Percentiles rank a stretch among this genome's conserved stretches.
Evolutionary conservation across 768 basidiomycete species (phyloP).

Genomic region (Lactifluus hygrophoroides): DNA sequence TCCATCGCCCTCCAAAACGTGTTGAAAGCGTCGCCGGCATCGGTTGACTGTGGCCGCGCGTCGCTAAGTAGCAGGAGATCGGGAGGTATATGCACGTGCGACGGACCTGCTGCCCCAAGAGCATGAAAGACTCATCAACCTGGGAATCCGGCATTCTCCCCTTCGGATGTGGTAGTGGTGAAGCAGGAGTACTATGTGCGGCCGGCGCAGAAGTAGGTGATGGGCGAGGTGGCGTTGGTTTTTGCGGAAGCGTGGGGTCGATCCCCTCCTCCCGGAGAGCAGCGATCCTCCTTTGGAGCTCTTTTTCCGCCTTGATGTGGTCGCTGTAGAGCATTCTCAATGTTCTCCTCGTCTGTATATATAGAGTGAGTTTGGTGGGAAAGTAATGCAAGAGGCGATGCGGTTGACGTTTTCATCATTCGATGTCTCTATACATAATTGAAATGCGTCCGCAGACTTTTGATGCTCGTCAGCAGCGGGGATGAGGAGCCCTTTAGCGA

Average conservation of each 20-base stretch:
- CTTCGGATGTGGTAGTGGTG: slow-evolving; percentile 38
- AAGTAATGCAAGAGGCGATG: slow-evolving; percentile 1
- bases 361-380: neutral
- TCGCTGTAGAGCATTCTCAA: slow-evolving; percentile 68
- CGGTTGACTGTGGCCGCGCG: slow-evolving; percentile 26
- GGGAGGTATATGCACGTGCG: neutral
- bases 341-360: slow-evolving; percentile 61
- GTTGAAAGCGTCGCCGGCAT: slow-evolving; percentile 81
- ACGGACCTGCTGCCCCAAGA: slow-evolving; percentile 69
- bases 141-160: slow-evolving; percentile 40
- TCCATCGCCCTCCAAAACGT: slow-evolving; percentile 87
- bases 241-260: slow-evolving; percentile 68
- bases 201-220: slow-evolving; percentile 21
- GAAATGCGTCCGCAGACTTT: slow-evolving; percentile 70
- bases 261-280: slow-evolving; percentile 69
- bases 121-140: slow-evolving; percentile 86
- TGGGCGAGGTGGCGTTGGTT: slow-evolving; percentile 29
- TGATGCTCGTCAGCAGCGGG: slow-evolving; percentile 66
- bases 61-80: slow-evolving; percentile 1
- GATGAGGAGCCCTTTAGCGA: slow-evolving; percentile 57
- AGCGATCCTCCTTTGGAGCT: slow-evolving; percentile 61
- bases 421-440: slow-evolving; percentile 63
- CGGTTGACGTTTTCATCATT: slow-evolving; percentile 57
- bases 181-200: slow-evolving; percentile 30
- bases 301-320: slow-evolving; percentile 60